A percentile compares a stretch with the other conserved stretches of the same genome.
Evolutionary conservation across 257 asterid genomes (phyloP).

Genomic region (Primulina tabacum): DNA sequence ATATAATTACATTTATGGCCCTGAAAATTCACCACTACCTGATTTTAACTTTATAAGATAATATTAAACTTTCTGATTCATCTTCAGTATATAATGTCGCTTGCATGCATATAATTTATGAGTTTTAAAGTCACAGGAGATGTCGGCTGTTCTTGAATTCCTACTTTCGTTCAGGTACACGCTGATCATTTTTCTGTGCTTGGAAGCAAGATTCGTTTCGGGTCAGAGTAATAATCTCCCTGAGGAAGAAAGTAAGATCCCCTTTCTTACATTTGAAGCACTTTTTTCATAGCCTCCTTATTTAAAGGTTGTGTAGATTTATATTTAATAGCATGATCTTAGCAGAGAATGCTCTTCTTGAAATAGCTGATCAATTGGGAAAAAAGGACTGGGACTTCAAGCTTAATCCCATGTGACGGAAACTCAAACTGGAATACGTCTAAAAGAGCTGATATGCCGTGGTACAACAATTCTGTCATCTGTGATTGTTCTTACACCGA

Average conservation of each 20-base stretch:
- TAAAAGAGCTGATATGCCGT: slow-evolving; percentile 19
- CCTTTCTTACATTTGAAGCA: neutral
- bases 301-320: neutral
- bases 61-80: neutral
- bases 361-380: slow-evolving; percentile 51
- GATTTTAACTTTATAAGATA: neutral
- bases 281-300: neutral
- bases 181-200: slow-evolving; percentile 18
- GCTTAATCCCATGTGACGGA: slow-evolving; percentile 59
- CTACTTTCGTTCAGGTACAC: slow-evolving; percentile 20
- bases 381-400: slow-evolving; percentile 55
- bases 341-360: slow-evolving; percentile 50
- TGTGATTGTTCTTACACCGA: slow-evolving; percentile 47
- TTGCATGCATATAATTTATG: neutral
- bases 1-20: too few species aligned
- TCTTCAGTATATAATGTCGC: slow-evolving; percentile 5
- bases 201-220: slow-evolving; percentile 11
- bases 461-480: slow-evolving; percentile 33
- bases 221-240: slow-evolving; percentile 29
- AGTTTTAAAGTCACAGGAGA: slow-evolving; percentile 2
- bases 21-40: too few species aligned
- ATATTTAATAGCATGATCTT: slow-evolving; percentile 13
- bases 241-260: slow-evolving; percentile 32
- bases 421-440: slow-evolving; percentile 47
- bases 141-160: slow-evolving; percentile 13